phyloP scores from a whole-genome alignment of 441 rosid species.

The Daphne laureola region DNA sequence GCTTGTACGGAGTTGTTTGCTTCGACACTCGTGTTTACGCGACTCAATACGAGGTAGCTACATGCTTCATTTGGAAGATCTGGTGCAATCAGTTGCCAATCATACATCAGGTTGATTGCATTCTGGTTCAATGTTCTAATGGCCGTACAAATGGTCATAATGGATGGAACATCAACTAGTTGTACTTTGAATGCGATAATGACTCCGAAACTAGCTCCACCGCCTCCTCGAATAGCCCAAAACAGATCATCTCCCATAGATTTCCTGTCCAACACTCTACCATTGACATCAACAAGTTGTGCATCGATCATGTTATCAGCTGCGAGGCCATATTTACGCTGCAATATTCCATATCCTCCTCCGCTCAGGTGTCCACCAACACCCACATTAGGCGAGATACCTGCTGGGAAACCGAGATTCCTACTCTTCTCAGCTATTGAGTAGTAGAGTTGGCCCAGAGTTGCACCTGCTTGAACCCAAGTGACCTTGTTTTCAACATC shows the following conservation, averaged over 20 bases:
- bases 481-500: too few relatives aligned
- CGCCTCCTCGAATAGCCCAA: too few relatives aligned
- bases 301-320: slow-evolving; percentile 19
- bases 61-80: slow-evolving; percentile 1
- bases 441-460: slow-evolving; percentile 3
- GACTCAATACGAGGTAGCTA: neutral
- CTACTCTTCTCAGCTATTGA: slow-evolving; percentile 12
- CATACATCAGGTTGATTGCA: slow-evolving; percentile 2
- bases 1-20: slow-evolving; percentile 21
- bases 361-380: slow-evolving; percentile 23
- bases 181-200: slow-evolving; percentile 7
- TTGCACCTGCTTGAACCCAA: too few relatives aligned
- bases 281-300: slow-evolving; percentile 10
- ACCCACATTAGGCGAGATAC: slow-evolving; percentile 20
- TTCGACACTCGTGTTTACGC: neutral
- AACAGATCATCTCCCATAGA: too few relatives aligned
- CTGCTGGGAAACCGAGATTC: slow-evolving; percentile 14
- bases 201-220: slow-evolving; percentile 6
- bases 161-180: slow-evolving; percentile 5
- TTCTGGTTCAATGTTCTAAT: slow-evolving; percentile 1
- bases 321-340: slow-evolving; percentile 13
- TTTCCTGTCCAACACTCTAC: too few relatives aligned
- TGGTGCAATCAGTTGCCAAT: slow-evolving; percentile 9
- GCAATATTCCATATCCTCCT: slow-evolving; percentile 18
- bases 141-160: neutral